Base-by-base conservation (phyloP, 805 yeast species). In the Monosporozyma solicola region DNA sequence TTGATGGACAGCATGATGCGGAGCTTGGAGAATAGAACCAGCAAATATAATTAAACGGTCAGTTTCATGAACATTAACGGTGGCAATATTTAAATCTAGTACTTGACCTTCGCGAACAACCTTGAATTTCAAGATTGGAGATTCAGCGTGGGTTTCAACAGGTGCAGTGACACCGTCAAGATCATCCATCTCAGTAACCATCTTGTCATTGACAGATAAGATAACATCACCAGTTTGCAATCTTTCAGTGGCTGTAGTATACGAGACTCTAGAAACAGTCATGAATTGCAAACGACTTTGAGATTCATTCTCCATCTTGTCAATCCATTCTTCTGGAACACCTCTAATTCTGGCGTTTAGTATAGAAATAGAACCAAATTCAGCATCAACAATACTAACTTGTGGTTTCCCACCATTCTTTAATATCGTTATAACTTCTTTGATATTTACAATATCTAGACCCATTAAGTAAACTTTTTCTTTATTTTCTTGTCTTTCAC, bases 1-100 rank as follows among this genome's bases (percentile, higher is more conserved):
- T 71, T 90, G 96, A 57, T 91, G 80, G 16, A 90, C 96, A 8
- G 94, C 92, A 63, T 86, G 95, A 67, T 89, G 97, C n/a, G 97
- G 96, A 41, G 81, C 78, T 64, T 91, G 97, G 35, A 91, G 68
- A 5, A 85, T 71, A 41, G 90, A 84, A 24, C 97, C 97, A 51
- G 90, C 80, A 94, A 96, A 91, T 49, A 79, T 74, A 8, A 87
- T 83, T 41, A 88, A 72, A 52, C 84, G 83, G 41, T 79, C 77
- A 1, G 95, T 88, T 41, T 76, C 75, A 31, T 75, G 72, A 3
- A 90, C 77, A 22, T 79, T 78, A 2, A 80, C 78, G 3, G 95
- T 82, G 10, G 85, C 83, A 9, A 87, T 89, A 20, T 65, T 68
- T 24, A 90, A 59, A 48, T 79, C 81, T 52, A 83, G 53, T 54